phyloP scores from a whole-genome alignment of 1,284 basidiomycete genomes.

The Fomitiporia mediterranea region DNA sequence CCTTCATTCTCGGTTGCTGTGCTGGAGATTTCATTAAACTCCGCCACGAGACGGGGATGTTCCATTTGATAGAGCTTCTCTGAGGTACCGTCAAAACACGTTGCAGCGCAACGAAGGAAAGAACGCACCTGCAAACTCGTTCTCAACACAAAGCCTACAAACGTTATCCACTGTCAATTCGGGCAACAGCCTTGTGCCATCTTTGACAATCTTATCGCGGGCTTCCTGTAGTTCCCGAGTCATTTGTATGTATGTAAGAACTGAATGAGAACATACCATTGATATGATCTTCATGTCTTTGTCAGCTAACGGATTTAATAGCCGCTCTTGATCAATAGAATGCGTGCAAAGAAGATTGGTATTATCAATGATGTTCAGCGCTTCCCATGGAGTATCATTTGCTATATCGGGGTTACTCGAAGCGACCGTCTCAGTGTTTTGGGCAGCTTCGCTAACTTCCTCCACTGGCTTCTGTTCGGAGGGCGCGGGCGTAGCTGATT shows the following conservation, averaged over 20 bases:
- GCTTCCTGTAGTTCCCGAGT: constrained; percentile 7
- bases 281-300: constrained; percentile 62
- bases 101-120: background rate
- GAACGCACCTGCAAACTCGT: constrained; percentile 54
- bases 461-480: background rate
- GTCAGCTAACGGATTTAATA: constrained; percentile 52
- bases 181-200: constrained; percentile 12
- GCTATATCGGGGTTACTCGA: too few relatives aligned
- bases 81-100: constrained; percentile 28
- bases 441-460: background rate
- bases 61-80: constrained; percentile 63
- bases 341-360: constrained; percentile 57
- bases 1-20: constrained; percentile 41
- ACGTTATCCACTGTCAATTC: constrained; percentile 37
- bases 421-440: background rate
- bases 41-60: constrained; percentile 55
- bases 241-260: background rate
- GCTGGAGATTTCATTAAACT: constrained; percentile 49
- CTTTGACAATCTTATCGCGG: constrained; percentile 6
- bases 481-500: background rate
- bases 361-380: constrained; percentile 23
- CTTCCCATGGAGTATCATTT: constrained; percentile 2
- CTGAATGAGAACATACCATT: constrained; percentile 33
- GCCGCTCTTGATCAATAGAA: constrained; percentile 25
- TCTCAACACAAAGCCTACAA: constrained; percentile 57